These are phyloP conservation scores for Termitomyces sp. DNA, from an alignment of 768 basidiomycete genomes.

Conservation along the genomic window DNA sequence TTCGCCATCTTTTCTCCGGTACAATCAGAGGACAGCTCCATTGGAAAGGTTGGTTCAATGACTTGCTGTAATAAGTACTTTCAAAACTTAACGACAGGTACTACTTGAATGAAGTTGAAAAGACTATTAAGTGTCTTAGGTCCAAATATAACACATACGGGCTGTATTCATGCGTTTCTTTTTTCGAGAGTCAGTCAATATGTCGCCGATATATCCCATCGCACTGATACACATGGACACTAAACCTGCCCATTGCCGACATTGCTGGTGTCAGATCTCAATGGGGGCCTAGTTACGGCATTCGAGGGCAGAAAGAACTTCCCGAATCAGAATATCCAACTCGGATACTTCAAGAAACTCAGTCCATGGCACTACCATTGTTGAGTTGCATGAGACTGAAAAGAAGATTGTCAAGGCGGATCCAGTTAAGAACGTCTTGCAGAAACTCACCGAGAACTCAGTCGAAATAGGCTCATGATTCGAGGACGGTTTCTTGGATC, in stretches of 20 bases:
- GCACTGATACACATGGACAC: conserved; percentile 10
- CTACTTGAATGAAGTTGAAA: conserved; percentile 7
- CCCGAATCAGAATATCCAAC: neutral
- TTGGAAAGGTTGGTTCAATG: conserved; percentile 3
- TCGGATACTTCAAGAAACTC: no score
- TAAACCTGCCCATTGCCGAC: conserved; percentile 14
- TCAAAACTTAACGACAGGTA: conserved; percentile 9
- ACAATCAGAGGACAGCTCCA: neutral
- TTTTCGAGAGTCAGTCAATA: conserved; percentile 13
- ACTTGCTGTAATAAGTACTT: conserved; percentile 2
- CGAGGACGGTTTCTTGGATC: conserved; percentile 10
- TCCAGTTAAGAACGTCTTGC: neutral
- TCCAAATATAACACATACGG: neutral
- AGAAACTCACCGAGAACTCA: conserved; percentile 5
- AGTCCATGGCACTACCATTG: no score
- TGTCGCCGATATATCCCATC: conserved; percentile 10
- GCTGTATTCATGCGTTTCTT: conserved; percentile 11
- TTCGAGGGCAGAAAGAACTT: no score
- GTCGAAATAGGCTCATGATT: conserved; percentile 8
- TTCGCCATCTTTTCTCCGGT: neutral
- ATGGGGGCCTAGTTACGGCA: no score
- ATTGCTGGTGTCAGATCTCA: conserved; percentile 14
- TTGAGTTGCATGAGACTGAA: no score
- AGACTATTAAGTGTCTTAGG: conserved; percentile 4
- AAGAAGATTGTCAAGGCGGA: neutral